Base-by-base conservation (phyloP, 1,139 yeast genomes). In the Yamadazyma triangularis region DNA sequence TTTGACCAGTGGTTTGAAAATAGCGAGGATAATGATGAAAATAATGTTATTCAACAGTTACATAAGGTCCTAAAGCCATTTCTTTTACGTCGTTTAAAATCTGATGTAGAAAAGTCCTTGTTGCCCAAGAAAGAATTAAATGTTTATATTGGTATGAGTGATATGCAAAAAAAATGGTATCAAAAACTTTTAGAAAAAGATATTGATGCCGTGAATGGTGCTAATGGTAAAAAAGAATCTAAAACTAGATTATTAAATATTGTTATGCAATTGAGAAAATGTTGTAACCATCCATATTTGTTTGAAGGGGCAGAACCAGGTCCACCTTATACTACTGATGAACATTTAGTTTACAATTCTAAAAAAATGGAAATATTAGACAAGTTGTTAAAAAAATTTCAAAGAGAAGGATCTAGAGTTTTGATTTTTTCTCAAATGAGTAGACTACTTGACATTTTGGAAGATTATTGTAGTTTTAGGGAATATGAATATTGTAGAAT, bases 281-380 rank as follows among this genome's bases (percentile, higher is more conserved):
- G 91, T 52, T 83, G 91, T 57, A 83, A 83, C 48, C 93, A 83
- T 57, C 91, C 93, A 4, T 83, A 83, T 49, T 57, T 83, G 28
- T 83, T 83, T 48, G 93, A 83, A 53, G 91, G 93, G 15, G 91
- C 91, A 1, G 93, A 83, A 51, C 93, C 91, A 0, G 93, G 93
- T 6, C 93, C 93, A 15, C 91, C 93, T 13, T 83, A 65, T 46
- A 83, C 91, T 4, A 83, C 89, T 0, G 93, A 82, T 56, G 91
- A 83, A 50, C 93, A 83, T 58, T 68, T 83, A 48, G 78, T 83
- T 19, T 80, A 53, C 50, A 83, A 82, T 51, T 70, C 88, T 2
- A 82, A 79, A 36, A 83, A 83, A 49, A 73, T 83, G 79, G 68
- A 79, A 29, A 79, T 83, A 15, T 62, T 83, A 45, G 91, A 83